Evolutionary conservation across 768 basidiomycete genomes (phyloP), one percentile per base, ranked within the genome.

Genomic region (Ramaria sp.): DNA sequence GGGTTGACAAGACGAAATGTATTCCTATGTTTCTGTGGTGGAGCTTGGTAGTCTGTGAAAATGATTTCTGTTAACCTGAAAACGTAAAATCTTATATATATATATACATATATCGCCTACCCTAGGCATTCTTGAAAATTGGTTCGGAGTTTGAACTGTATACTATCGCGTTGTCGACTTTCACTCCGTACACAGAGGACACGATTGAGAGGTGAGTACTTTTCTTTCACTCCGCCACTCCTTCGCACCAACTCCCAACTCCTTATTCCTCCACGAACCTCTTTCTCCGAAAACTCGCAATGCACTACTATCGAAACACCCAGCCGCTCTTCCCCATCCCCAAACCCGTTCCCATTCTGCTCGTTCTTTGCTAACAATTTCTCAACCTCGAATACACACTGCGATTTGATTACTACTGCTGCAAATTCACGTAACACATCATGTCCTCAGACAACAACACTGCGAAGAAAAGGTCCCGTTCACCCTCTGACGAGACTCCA

Each of bases 381-480:
- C 48, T 50, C 48, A 50, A 50, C n/a, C 48, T 32, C 48, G 18
- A 50, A 47, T 41, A 22, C 34, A 22, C 13, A 34, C 28, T 30
- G 47, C 65, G 78, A 59, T 53, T 57, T 49, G 53, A 56, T 52
- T 16, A 56, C 56, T 42, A 34, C 32, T 34, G 3, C 32, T 34
- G 32, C 32, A 34, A 34, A 56, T 44, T 52, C 52, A 58, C 60
- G 52, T 57, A 60, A 76, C 77, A 76, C 76, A 79, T 76, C 69
- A 88, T 87, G 85, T 82, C 83, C 87, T 86, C 88, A 77, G 78
- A 79, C 75, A 86, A 79, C 75, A 86, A 88, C 74, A 75, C 77
- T 61, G 86, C 75, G 68, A 84, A 87, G 71, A 90, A 90, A 71
- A 79, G 88, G 64, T 90, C 88, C 62, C 88, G 88, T 66, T 90